Conservation (phyloP, 176 grass and related monocot species). For the Ananas comosus region DNA sequence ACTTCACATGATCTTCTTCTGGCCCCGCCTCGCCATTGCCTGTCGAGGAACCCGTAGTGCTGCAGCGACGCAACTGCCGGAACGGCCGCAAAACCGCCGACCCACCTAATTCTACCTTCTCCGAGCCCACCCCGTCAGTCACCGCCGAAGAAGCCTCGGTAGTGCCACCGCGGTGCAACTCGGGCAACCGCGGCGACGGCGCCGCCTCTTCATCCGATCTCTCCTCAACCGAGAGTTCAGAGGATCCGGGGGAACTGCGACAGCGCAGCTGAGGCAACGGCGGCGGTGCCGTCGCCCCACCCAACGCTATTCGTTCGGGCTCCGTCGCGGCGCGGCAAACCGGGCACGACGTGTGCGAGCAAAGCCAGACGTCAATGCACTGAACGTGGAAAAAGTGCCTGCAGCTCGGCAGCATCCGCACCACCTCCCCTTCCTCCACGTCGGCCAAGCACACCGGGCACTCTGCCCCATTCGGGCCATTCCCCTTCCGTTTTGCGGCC, state of each 20-base stretch:
- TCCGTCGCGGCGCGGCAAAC: constrained; percentile 1
- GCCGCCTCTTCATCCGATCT: too few species aligned
- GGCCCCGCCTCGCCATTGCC: too few species aligned
- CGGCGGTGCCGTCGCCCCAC: background rate
- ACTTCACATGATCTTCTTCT: too few species aligned
- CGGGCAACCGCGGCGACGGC: too few species aligned
- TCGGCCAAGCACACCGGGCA: constrained; percentile 9
- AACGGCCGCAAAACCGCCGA: too few species aligned
- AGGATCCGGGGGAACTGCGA: background rate
- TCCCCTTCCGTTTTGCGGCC: background rate
- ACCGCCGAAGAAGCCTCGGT: too few species aligned
- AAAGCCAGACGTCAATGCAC: constrained; percentile 21
- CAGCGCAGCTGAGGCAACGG: background rate
- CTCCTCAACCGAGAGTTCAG: too few species aligned
- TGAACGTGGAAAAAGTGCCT: constrained; percentile 18
- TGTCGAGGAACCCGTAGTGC: too few species aligned
- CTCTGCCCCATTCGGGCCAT: background rate
- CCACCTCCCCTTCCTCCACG: constrained; percentile 7
- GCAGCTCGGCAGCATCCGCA: constrained; percentile 15
- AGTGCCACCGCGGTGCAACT: too few species aligned
- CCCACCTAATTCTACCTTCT: too few species aligned
- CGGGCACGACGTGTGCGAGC: constrained; percentile 13
- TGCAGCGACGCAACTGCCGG: too few species aligned
- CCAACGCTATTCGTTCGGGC: background rate
- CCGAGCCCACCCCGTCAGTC: too few species aligned